These are phyloP conservation scores for Ziziphus jujuba DNA, from an alignment of 306 rosid genomes.

Conservation along the genomic window DNA sequence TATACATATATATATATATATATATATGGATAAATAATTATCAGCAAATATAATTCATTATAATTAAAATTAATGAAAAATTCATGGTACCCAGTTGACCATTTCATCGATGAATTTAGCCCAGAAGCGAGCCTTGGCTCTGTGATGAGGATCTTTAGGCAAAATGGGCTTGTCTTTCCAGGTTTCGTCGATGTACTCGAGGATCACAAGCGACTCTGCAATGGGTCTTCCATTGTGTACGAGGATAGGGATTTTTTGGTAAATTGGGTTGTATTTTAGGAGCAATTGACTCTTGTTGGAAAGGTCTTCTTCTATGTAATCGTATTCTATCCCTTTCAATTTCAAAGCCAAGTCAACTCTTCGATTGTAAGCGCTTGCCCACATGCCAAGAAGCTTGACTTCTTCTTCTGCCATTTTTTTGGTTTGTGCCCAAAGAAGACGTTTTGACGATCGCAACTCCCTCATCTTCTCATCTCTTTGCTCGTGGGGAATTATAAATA, in stretches of 20 bases:
- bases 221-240: constrained; percentile 41
- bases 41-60: background rate
- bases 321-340: constrained; percentile 42
- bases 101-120: constrained; percentile 49
- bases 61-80: background rate
- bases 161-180: constrained; percentile 38
- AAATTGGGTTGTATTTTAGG: constrained; percentile 45
- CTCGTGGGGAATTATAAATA: background rate
- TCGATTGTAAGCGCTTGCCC: constrained; percentile 38
- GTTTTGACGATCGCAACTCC: background rate
- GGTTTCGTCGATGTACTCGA: constrained; percentile 34
- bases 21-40: too few relatives aligned
- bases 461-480: background rate
- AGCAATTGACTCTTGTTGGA: constrained; percentile 26
- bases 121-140: constrained; percentile 62
- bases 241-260: constrained; percentile 48
- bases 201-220: constrained; percentile 42
- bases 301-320: constrained; percentile 31
- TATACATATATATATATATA: too few relatives aligned
- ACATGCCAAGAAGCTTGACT: constrained; percentile 27
- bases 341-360: constrained; percentile 41
- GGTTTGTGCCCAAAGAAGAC: background rate
- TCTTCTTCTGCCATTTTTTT: constrained; percentile 12
- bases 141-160: constrained; percentile 36
- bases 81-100: constrained; percentile 18